Evolutionary conservation across 2,329 filamentous ascomycete species (phyloP).

Genomic region (Hypoxylon sp.): DNA sequence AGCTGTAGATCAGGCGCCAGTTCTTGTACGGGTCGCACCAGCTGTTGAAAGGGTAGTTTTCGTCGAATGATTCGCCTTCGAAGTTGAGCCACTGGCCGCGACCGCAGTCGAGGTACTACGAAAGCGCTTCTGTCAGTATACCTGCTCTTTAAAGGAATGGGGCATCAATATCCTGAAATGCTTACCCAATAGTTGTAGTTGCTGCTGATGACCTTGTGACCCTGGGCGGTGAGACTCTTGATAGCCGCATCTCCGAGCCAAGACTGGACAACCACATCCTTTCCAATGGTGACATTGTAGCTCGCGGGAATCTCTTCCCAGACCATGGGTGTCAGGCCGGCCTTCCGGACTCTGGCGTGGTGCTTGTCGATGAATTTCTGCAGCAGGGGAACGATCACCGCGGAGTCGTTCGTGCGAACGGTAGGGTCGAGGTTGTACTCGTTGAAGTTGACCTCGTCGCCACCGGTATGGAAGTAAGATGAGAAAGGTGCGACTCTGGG

Average conservation of each 20-base stretch:
- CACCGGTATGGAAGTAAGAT: conserved; percentile 86
- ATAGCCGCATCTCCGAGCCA: conserved; percentile 78
- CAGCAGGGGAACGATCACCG: conserved; percentile 79
- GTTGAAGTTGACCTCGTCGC: conserved; percentile 86
- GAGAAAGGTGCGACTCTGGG: conserved; percentile 78
- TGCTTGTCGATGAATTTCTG: conserved; percentile 81
- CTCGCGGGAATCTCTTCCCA: conserved; percentile 89
- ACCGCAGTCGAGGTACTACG: conserved; percentile 84
- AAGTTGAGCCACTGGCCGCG: conserved; percentile 84
- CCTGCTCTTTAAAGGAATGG: neutral
- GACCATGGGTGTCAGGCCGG: conserved; percentile 79
- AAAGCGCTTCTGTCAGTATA: neutral
- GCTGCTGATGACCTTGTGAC: conserved; percentile 79
- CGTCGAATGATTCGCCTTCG: conserved; percentile 63
- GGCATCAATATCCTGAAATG: conserved; percentile 8
- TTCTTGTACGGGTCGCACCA: conserved; percentile 86
- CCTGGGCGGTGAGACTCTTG: conserved; percentile 69
- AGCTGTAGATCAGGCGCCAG: conserved; percentile 85
- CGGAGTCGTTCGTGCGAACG: conserved; percentile 73
- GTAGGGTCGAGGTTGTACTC: conserved; percentile 80
- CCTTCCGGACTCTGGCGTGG: conserved; percentile 72
- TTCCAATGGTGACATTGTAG: conserved; percentile 81
- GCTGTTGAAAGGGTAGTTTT: conserved; percentile 79
- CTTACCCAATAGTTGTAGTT: conserved; percentile 83
- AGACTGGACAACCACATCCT: conserved; percentile 81